These are phyloP conservation scores for Daldinia childiae DNA, from an alignment of 495 filamentous ascomycete genomes.

Conservation along the genomic window DNA sequence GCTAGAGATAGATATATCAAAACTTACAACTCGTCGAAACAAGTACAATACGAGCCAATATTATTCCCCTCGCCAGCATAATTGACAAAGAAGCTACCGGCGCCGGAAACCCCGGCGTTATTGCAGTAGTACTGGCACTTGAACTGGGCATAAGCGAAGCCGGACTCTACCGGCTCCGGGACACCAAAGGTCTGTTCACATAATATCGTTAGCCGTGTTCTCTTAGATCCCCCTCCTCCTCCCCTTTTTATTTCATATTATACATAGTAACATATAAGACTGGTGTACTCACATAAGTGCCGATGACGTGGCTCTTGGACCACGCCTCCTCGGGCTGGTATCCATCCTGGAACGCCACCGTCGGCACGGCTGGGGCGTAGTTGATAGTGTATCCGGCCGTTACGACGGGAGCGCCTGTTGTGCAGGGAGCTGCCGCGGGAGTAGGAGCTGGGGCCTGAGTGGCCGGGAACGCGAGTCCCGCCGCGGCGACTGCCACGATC, in stretches of 20 bases:
- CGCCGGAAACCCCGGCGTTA: conserved; percentile 5
- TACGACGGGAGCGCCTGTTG: conserved; percentile 29
- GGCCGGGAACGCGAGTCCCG: conserved; percentile 31
- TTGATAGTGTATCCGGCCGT: conserved; percentile 44
- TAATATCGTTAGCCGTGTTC: conserved; percentile 1
- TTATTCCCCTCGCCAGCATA: conserved; percentile 13
- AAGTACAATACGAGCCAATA: conserved; percentile 37
- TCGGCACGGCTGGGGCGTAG: conserved; percentile 37
- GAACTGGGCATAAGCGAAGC: conserved; percentile 78
- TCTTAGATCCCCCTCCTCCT: background rate
- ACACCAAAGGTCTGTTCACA: conserved; percentile 40
- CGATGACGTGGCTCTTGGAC: conserved; percentile 35
- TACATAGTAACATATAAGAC: background rate
- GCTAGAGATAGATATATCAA: background rate
- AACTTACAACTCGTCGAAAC: conserved; percentile 45
- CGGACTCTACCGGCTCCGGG: conserved; percentile 43
- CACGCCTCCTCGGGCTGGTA: conserved; percentile 41
- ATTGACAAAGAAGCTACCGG: conserved; percentile 45
- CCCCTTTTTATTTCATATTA: background rate
- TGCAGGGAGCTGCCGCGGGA: conserved; percentile 28
- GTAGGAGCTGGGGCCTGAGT: conserved; percentile 17
- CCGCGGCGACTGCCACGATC: conserved; percentile 3
- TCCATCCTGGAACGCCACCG: conserved; percentile 26
- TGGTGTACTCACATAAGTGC: conserved; percentile 35
- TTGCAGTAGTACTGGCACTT: conserved; percentile 73